Base-by-base conservation (phyloP, 2,329 filamentous ascomycete genomes). In the Diaporthe batatas region DNA sequence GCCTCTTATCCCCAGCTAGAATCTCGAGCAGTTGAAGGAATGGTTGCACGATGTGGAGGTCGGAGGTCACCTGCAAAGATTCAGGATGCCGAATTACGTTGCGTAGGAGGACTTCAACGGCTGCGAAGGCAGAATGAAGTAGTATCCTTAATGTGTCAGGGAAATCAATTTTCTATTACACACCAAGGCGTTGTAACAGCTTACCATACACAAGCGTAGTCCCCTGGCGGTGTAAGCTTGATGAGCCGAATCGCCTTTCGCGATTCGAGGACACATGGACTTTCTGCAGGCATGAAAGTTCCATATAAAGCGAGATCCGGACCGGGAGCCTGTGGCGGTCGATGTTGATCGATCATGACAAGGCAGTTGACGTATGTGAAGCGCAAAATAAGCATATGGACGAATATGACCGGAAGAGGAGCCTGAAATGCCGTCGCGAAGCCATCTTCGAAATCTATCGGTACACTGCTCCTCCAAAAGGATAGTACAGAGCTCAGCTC, bases 131-230 rank as follows among this genome's bases (percentile, higher is more conserved):
- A 23, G 59, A 10, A 25, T 62, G 58, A 34, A 64, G 59, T 18
- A 64, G 25, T 29, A 49, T 34, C 39, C 59, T 64, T 11, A 3
- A 21, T 23, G 25, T 34, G 18, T 64, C 10, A n/a, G 11, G 18
- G 11, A n/a, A 8, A 4, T 34, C 23, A 14, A 64, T 14, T 32
- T 1, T 34, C 42, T 34, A 4, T 3, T 49, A 3, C 12, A 23
- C 16, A 23, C 1, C 10, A 6, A 23, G 10, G 10, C 2, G 1
- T 3, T 18, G 23, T 1, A 1, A 3, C 34, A 11, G 7, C 39
- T 49, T 47, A 64, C 39, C 59, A 64, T 10, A 64, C 59, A 29
- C 59, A 62, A 18, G 58, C 58, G 6, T 64, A 64, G 21, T 64
- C 59, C n/a, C 59, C 59, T 21, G 59, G 39, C 3, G 59, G 59